Percentiles rank a stretch among this genome's conserved stretches.
Evolutionary conservation across 805 yeast species (phyloP).

Genomic region (Priceomyces haplophilus): DNA sequence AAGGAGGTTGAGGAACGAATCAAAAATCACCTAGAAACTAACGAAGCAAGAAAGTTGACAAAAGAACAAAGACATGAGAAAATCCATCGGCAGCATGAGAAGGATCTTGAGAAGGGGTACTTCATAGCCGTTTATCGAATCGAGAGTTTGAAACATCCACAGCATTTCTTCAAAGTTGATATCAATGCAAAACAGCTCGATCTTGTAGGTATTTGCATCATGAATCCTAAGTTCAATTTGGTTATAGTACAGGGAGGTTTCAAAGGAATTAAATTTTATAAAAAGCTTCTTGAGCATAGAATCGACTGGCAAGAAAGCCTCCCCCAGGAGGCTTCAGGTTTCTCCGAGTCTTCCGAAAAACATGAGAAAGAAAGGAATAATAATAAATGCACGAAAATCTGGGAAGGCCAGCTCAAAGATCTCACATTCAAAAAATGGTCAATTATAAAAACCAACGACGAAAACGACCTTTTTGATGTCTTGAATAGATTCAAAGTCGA

Average conservation of each 20-base stretch:
- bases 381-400: conserved; percentile 50
- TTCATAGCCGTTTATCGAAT: conserved; percentile 59
- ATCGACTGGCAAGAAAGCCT: conserved; percentile 67
- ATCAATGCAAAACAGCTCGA: conserved; percentile 73
- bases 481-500: conserved; percentile 53
- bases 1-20: conserved; percentile 64
- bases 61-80: conserved; percentile 58
- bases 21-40: conserved; percentile 54
- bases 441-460: conserved; percentile 49
- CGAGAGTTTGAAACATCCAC: conserved; percentile 53
- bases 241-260: conserved; percentile 75
- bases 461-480: conserved; percentile 48
- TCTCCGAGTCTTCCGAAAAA: conserved; percentile 6
- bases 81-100: conserved; percentile 38
- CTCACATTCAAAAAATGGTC: conserved; percentile 69
- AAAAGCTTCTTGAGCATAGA: conserved; percentile 55
- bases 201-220: conserved; percentile 60
- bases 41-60: conserved; percentile 59
- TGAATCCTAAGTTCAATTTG: conserved; percentile 47
- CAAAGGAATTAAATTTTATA: conserved; percentile 59
- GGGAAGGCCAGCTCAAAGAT: conserved; percentile 67
- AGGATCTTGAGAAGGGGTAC: conserved; percentile 51
- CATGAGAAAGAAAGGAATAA: conserved; percentile 22
- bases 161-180: conserved; percentile 71
- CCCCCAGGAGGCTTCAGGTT: conserved; percentile 21